These are phyloP conservation scores for Diaporthe citrichinensis DNA, from an alignment of 2,329 filamentous ascomycete genomes.

Conservation along the genomic window DNA sequence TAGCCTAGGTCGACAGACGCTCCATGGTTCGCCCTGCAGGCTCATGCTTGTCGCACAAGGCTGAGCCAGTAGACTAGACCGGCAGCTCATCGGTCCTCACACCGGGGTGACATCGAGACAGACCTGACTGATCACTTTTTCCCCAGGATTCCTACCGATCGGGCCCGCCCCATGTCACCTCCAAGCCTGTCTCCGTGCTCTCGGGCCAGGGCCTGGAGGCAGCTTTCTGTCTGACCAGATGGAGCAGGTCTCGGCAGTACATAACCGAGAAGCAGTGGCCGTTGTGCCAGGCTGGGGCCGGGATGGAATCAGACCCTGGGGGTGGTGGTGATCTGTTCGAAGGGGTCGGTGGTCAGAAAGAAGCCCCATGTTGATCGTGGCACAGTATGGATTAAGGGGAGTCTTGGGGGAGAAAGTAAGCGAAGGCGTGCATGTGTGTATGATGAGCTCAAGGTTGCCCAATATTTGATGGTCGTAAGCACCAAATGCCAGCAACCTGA, in stretches of 20 bases:
- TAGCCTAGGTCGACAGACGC: not conserved
- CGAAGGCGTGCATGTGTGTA: not conserved
- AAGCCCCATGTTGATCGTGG: not conserved
- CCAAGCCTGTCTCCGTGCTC: slow-evolving; percentile 8
- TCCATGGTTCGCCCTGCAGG: not conserved
- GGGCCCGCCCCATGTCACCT: slow-evolving; percentile 12
- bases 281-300: slow-evolving; percentile 1
- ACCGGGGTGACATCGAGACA: slow-evolving; percentile 28
- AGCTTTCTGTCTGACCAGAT: not conserved
- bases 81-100: slow-evolving; percentile 29
- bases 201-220: not conserved
- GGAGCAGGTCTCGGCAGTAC: slow-evolving; percentile 21
- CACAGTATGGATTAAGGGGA: not conserved
- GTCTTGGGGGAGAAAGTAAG: not conserved
- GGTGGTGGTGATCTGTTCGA: not conserved
- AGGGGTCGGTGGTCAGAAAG: not conserved
- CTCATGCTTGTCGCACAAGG: slow-evolving; percentile 28
- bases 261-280: slow-evolving; percentile 9
- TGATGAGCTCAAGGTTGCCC: not conserved
- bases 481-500: not conserved
- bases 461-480: not conserved
- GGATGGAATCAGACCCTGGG: slow-evolving; percentile 2
- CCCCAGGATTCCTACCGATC: slow-evolving; percentile 21
- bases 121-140: slow-evolving; percentile 34
- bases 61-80: slow-evolving; percentile 17